These are phyloP conservation scores for Aspergillus phoenicis DNA, from an alignment of 2,329 filamentous ascomycete species.

Conservation along the genomic window DNA sequence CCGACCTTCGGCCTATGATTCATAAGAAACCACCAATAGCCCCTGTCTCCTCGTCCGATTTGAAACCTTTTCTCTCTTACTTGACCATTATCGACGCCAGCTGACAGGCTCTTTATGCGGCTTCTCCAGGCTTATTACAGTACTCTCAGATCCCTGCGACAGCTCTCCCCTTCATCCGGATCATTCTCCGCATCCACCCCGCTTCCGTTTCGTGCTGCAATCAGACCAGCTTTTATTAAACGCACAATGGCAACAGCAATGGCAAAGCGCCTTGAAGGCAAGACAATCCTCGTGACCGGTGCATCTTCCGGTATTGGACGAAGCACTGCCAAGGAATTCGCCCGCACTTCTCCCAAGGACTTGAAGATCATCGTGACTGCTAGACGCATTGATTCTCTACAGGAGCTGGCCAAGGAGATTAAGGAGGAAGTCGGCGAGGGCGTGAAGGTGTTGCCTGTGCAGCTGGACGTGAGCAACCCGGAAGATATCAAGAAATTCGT, in stretches of 20 bases:
- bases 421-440: constrained; percentile 73
- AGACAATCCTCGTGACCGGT: constrained; percentile 89
- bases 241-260: constrained; percentile 68
- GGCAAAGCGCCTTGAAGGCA: constrained; percentile 83
- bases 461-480: constrained; percentile 83
- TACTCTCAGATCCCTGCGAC: constrained; percentile 30
- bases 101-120: constrained; percentile 30
- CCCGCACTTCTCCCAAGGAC: constrained; percentile 75
- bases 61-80: neutral
- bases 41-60: neutral
- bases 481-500: constrained; percentile 76
- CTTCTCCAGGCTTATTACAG: constrained; percentile 23
- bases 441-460: constrained; percentile 78
- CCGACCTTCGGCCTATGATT: constrained; percentile 16
- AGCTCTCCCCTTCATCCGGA: constrained; percentile 16
- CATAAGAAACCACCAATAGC: neutral
- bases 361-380: constrained; percentile 87
- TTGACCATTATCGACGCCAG: neutral
- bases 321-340: constrained; percentile 80
- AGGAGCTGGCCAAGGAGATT: constrained; percentile 76
- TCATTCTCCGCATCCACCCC: constrained; percentile 24
- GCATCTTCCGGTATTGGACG: constrained; percentile 89
- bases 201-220: constrained; percentile 21
- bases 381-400: constrained; percentile 76
- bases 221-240: constrained; percentile 27